Percentiles rank a stretch among this genome's conserved stretches.
Conservation (phyloP, 176 grass and related monocot genomes). For the Oryza punctata region DNA sequence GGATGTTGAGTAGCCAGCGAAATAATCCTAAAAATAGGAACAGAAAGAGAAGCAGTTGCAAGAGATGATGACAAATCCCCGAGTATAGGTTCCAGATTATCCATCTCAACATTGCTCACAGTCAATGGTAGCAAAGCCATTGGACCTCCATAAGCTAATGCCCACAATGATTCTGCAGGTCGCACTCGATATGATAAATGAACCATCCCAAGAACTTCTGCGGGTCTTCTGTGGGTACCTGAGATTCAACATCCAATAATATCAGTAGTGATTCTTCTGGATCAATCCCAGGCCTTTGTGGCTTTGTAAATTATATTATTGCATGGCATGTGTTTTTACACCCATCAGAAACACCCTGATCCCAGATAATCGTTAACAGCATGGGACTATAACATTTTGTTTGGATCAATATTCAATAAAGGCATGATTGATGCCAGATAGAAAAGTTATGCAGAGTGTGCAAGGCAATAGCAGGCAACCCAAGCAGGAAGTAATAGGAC, state of each 20-base stretch:
- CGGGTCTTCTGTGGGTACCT: slow-evolving; percentile 84
- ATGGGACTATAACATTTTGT: slow-evolving; percentile 5
- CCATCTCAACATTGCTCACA: slow-evolving; percentile 85
- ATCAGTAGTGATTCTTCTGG: slow-evolving; percentile 44
- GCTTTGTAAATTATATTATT: slow-evolving; percentile 17
- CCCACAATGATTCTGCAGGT: slow-evolving; percentile 88
- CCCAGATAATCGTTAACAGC: slow-evolving; percentile 13
- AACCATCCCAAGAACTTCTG: slow-evolving; percentile 92
- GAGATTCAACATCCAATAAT: slow-evolving; percentile 52
- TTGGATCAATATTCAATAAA: slow-evolving; percentile 19
- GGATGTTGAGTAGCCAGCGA: slow-evolving; percentile 74
- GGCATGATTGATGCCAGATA: slow-evolving; percentile 10
- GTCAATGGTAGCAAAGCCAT: slow-evolving; percentile 89
- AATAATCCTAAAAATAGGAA: slow-evolving; percentile 95
- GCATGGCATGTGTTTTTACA: slow-evolving; percentile 5
- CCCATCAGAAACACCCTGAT: slow-evolving; percentile 28
- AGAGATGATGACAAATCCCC: slow-evolving; percentile 70
- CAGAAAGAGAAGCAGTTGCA: slow-evolving; percentile 77
- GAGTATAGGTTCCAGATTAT: slow-evolving; percentile 91
- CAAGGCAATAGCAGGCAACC: not conserved
- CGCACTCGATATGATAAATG: slow-evolving; percentile 75
- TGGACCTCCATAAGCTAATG: slow-evolving; percentile 86
- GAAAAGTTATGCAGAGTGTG: slow-evolving; percentile 15
- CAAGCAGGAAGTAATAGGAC: slow-evolving; percentile 18
- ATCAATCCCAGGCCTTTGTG: slow-evolving; percentile 6